phyloP scores from a whole-genome alignment of 352 stramenopile species.

The Lagenidium giganteum region DNA sequence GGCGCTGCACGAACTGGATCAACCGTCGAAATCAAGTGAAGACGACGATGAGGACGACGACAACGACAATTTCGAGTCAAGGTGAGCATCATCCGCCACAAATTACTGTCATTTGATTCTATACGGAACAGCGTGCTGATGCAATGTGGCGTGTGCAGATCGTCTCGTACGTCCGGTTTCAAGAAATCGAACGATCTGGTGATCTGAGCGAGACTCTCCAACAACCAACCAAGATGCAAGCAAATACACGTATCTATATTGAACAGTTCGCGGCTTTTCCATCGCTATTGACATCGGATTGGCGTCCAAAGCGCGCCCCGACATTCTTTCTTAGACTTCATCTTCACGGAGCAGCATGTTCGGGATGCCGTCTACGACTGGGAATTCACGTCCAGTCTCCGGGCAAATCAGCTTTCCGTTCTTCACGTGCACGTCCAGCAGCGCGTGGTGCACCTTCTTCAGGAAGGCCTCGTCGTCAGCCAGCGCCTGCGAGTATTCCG shows the following conservation, averaged over 20 bases:
- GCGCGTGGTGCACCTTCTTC: constrained; percentile 83
- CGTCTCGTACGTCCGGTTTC: constrained; percentile 23
- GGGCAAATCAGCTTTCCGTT: constrained; percentile 95
- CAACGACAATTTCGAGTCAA: constrained; percentile 19
- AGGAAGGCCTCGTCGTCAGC: constrained; percentile 65
- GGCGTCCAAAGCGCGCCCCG: no score
- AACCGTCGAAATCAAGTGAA: constrained; percentile 33
- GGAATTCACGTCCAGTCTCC: constrained; percentile 94
- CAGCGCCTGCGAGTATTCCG: constrained; percentile 34
- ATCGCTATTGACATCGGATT: no score
- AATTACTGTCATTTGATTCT: no score
- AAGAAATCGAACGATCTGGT: constrained; percentile 56
- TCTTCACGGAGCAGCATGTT: constrained; percentile 96
- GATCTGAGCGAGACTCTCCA: constrained; percentile 33
- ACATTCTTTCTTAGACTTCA: constrained; percentile 88
- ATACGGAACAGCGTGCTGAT: no score
- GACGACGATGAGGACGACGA: constrained; percentile 21
- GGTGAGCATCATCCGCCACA: no score
- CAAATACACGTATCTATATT: no score
- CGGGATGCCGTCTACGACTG: constrained; percentile 95
- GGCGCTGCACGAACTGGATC: constrained; percentile 62
- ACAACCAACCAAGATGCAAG: no score
- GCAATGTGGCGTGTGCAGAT: no score
- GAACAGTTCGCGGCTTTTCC: no score
- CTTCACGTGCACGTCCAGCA: constrained; percentile 95